Evolutionary conservation across 2,329 filamentous ascomycete species (phyloP).

Genomic region (Fusarium avenaceum): DNA sequence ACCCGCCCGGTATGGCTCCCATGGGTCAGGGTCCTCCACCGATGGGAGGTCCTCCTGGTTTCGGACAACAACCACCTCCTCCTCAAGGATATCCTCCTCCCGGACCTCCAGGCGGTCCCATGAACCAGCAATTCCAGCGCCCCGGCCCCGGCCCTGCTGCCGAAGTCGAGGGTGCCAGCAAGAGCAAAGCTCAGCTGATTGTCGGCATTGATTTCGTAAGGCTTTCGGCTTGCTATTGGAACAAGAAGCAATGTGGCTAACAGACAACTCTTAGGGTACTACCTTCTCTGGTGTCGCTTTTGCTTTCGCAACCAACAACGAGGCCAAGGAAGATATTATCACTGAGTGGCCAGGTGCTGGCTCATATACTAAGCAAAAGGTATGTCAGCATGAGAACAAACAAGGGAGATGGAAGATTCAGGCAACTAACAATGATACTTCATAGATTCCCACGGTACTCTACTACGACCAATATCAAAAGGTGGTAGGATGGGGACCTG

Average conservation of each 20-base stretch:
- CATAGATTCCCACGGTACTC: constrained; percentile 95
- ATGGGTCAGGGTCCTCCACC: constrained; percentile 60
- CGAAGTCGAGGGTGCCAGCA: constrained; percentile 88
- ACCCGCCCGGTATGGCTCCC: constrained; percentile 67
- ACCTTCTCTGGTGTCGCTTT: constrained; percentile 98
- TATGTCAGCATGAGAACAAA: constrained; percentile 55
- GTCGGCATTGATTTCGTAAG: constrained; percentile 98
- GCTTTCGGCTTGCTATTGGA: constrained; percentile 9
- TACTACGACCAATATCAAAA: constrained; percentile 99
- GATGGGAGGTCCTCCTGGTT: constrained; percentile 56
- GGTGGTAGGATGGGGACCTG: constrained; percentile 98
- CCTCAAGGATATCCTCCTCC: constrained; percentile 60
- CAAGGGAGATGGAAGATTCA: background rate
- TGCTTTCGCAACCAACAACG: constrained; percentile 96
- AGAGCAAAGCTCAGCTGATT: constrained; percentile 96
- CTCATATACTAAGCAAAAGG: constrained; percentile 99
- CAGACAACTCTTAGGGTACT: constrained; percentile 75
- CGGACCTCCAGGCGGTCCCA: constrained; percentile 57
- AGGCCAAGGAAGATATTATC: constrained; percentile 98
- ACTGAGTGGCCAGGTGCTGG: constrained; percentile 98
- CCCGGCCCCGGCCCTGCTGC: constrained; percentile 67
- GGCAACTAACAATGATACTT: constrained; percentile 26
- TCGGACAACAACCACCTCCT: constrained; percentile 55
- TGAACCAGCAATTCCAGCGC: constrained; percentile 60
- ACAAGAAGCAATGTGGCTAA: constrained; percentile 28